Evolutionary conservation across 139 green algal genomes (phyloP).

Genomic region (Pleodorina starrii): DNA sequence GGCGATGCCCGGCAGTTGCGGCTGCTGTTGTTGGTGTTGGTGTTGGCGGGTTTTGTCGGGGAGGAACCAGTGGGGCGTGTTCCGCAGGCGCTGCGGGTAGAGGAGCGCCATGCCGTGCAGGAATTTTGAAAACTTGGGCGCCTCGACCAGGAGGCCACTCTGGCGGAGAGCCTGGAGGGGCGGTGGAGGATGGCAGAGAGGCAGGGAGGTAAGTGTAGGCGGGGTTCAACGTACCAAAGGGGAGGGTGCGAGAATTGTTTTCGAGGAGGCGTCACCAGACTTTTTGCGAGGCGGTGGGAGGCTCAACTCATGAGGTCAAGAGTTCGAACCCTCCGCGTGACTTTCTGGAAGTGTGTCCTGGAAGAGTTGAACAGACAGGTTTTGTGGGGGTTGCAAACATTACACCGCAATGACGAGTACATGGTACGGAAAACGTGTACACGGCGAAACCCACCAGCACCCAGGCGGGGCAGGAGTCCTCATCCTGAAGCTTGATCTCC

Average conservation of each 20-base stretch:
- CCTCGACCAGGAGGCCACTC: constrained; percentile 77
- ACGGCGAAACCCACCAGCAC: constrained; percentile 64
- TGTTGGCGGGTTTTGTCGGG: constrained; percentile 32
- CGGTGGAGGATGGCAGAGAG: not conserved
- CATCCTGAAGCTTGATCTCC: constrained; percentile 90
- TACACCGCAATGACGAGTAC: no score
- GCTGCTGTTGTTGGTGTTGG: not conserved
- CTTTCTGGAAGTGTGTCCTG: no score
- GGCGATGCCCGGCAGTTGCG: not conserved
- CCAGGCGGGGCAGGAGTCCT: constrained; percentile 69
- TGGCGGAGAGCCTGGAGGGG: constrained; percentile 56
- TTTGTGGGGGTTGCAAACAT: not conserved
- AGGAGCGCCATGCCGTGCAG: constrained; percentile 75
- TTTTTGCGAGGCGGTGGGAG: no score
- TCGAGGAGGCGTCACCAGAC: no score
- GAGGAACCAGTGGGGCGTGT: constrained; percentile 85
- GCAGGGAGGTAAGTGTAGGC: not conserved
- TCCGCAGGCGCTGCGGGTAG: constrained; percentile 63
- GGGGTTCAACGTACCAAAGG: no score
- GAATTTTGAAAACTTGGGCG: constrained; percentile 91
- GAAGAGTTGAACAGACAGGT: no score
- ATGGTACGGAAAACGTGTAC: no score
- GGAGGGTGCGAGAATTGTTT: no score
- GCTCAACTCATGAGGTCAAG: no score
- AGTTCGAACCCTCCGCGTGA: no score